Evolutionary conservation across 1,139 yeast species (phyloP), one percentile per base, ranked within the genome.

Genomic region (Candida buenavistaensis): DNA sequence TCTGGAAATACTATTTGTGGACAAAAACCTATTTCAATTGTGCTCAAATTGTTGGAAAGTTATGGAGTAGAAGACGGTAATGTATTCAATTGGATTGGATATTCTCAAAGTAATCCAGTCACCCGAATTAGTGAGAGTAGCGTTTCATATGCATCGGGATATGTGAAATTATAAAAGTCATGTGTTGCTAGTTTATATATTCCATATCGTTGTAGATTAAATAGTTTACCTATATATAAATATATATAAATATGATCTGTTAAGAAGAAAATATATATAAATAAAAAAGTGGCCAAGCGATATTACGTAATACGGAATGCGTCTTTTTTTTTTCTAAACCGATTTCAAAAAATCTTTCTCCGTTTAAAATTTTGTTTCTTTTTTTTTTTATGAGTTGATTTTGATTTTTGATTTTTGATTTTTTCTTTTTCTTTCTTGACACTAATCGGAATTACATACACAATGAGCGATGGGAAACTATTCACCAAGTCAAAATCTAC

Each of bases 1-100:
- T 86, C 97, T 0, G 88, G 83, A 1, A 90, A 92, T 57, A 94
- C 98, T 0, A 85, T 92, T 15, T 94, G 99, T 57, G 99, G 99
- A 0, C 85, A 90, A 41, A 82, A 78, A 43, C 97, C 98, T 0
- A 68, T 92, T 26, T 74, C 78, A 1, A 68, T 88, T 9, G 56
- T 90, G 23, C 57, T 89, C 36, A 62, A 68, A 27, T 60, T 83
- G 8, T 52, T 80, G 47, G 80, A 77, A 38, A 48, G 47, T 26
- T 45, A 33, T 37, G 24, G 28, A 4, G 22, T 23, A 6, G 13
- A 16, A 3, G 30, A 14, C 1, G 28, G 23, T 15, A 39, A 33
- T 3, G 42, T 37, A 6, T 77, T 89, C 48, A 53, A 73, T 20
- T 89, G 97, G 96, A 68, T 83, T 13, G 89, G 87, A 1, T 92